Percentiles rank a stretch among this genome's conserved stretches.
Conservation (phyloP, 305 asterid species). For the Fraxinus xanthoxyloides region DNA sequence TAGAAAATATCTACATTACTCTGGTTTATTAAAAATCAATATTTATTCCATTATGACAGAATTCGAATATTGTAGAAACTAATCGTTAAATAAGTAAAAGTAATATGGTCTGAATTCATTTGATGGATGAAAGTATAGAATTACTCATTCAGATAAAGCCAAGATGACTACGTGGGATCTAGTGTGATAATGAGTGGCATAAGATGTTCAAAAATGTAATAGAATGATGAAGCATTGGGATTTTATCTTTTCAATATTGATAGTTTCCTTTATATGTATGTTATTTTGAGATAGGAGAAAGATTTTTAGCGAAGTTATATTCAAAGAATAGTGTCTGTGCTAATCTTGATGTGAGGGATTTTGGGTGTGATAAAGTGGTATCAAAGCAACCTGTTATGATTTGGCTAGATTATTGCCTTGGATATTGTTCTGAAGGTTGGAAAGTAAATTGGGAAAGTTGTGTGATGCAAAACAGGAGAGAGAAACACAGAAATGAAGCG, state of each 20-base stretch:
- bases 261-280: not conserved
- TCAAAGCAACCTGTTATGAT: not conserved
- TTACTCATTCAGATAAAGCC: not conserved
- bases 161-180: not conserved
- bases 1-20: not conserved
- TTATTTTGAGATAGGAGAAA: not conserved
- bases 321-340: not conserved
- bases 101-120: not conserved
- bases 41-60: not conserved
- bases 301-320: not conserved
- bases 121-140: not conserved
- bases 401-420: not conserved
- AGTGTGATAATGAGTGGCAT: not conserved
- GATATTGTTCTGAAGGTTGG: not conserved
- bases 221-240: not conserved
- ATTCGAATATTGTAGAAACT: not conserved
- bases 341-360: not conserved
- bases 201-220: not conserved
- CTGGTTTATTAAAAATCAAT: not conserved
- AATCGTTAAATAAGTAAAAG: not conserved
- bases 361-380: not conserved
- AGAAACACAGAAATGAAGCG: not conserved
- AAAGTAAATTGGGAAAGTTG: not conserved
- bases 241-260: not conserved
- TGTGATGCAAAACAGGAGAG: not conserved